A percentile compares a stretch with the other conserved stretches of the same genome.
These are phyloP conservation scores for Solanum pinnatisectum DNA, from an alignment of 257 asterid genomes.

Conservation along the genomic window DNA sequence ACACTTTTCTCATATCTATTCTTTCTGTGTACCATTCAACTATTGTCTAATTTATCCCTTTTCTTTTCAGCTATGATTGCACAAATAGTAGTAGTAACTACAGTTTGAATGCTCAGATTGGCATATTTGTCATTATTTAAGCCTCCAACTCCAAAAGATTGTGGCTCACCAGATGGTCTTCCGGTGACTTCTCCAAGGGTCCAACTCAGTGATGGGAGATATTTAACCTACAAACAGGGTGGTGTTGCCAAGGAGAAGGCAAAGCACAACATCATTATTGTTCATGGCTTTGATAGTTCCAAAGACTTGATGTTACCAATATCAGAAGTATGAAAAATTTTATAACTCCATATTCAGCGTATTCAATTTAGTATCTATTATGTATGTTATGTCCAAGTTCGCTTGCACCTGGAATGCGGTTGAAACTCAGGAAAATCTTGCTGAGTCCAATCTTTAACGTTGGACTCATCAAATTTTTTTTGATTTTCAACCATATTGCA, in stretches of 20 bases:
- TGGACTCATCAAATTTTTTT: too few species aligned
- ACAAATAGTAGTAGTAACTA: constrained; percentile 33
- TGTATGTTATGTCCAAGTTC: neutral
- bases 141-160: constrained; percentile 56
- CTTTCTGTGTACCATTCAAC: neutral
- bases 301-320: constrained; percentile 45
- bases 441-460: neutral
- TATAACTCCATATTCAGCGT: neutral
- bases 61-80: constrained; percentile 41
- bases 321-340: constrained; percentile 34
- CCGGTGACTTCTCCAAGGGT: constrained; percentile 60
- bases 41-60: neutral
- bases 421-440: neutral
- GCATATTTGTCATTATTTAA: constrained; percentile 41
- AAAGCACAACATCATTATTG: constrained; percentile 39
- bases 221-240: constrained; percentile 62
- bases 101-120: constrained; percentile 31
- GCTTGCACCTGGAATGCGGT: neutral
- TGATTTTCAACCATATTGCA: too few species aligned
- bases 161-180: constrained; percentile 67
- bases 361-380: too few species aligned
- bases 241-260: constrained; percentile 62
- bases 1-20: too few species aligned
- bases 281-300: constrained; percentile 61
- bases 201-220: constrained; percentile 61